Evolutionary conservation across 78 protist species (phyloP).

Genomic region (Thecamonas trahens): DNA sequence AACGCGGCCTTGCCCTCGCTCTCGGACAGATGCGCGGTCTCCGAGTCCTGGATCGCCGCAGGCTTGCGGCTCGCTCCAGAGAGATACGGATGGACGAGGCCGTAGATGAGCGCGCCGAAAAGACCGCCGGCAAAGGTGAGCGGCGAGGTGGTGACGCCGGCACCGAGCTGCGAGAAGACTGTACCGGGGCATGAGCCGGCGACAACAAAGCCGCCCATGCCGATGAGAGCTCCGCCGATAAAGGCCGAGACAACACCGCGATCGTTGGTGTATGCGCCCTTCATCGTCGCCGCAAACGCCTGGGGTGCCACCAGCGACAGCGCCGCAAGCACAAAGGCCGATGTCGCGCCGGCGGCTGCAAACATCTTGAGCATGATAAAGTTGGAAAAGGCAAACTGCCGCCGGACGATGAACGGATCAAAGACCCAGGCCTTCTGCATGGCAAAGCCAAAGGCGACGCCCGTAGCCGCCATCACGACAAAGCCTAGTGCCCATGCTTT

Average conservation of each 20-base stretch:
- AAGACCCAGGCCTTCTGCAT: background rate
- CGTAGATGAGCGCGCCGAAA: background rate
- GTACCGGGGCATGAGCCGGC: background rate
- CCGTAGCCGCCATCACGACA: background rate
- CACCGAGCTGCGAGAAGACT: background rate
- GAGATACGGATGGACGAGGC: no score
- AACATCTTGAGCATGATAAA: conserved; percentile 2
- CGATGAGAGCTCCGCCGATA: no score
- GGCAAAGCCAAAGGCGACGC: background rate
- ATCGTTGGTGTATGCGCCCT: no score
- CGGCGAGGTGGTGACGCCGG: background rate
- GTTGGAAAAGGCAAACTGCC: background rate
- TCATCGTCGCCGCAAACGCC: no score
- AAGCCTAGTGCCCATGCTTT: no score
- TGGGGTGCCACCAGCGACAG: background rate
- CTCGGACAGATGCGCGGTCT: background rate
- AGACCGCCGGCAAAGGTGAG: background rate
- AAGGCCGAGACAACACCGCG: no score
- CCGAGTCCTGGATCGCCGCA: no score
- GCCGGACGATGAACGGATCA: background rate
- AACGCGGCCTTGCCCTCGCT: background rate
- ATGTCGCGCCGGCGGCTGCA: background rate
- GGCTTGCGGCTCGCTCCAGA: no score
- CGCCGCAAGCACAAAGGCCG: background rate
- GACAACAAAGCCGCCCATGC: no score